Base-by-base conservation (phyloP, 2,329 filamentous ascomycete species). In the Penicillium olsonii region DNA sequence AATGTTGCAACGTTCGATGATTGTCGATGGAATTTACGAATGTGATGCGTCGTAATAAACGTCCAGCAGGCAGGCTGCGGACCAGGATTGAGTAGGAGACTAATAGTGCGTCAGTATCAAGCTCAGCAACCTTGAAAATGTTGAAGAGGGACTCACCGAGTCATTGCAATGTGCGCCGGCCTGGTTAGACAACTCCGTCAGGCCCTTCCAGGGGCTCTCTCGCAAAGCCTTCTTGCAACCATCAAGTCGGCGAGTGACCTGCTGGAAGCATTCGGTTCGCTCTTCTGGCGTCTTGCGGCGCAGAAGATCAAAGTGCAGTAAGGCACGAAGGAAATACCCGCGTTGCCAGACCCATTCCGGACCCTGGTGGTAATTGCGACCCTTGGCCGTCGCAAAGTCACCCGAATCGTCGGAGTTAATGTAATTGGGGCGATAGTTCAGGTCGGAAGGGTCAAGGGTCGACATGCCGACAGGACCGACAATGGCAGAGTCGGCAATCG, bases 341-440 rank as follows among this genome's bases (percentile, higher is more conserved):
- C 90, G 92, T 0, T 92, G 95, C 94, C 94, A 99, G 19, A 96
- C 76, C 94, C 94, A 99, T 70, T 99, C 94, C 0, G 94, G 95
- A 4, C 94, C 94, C 70, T 97, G 92, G 71, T 99, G 94, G 74
- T 99, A 99, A 73, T 97, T 99, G 48, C 94, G 82, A 42, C 94
- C 94, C 73, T 97, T 97, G 61, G 88, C 85, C 0, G 92, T 97
- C 10, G 89, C 83, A 65, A 96, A 97, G 70, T 97, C 89, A 11
- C 83, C 84, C 52, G 87, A 92, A 72, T 99, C 94, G 65, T 97
- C 92, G 59, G 87, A 88, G 75, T 99, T 99, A 77, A 87, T 85
- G 75, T 99, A 99, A 76, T 94, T 90, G 0, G 92, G 92, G 3
- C 89, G 84, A 74, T 99, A 99, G 74, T 99, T 96, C 47, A 91